phyloP scores from a whole-genome alignment of 257 asterid species.

The Henckelia pumila region DNA sequence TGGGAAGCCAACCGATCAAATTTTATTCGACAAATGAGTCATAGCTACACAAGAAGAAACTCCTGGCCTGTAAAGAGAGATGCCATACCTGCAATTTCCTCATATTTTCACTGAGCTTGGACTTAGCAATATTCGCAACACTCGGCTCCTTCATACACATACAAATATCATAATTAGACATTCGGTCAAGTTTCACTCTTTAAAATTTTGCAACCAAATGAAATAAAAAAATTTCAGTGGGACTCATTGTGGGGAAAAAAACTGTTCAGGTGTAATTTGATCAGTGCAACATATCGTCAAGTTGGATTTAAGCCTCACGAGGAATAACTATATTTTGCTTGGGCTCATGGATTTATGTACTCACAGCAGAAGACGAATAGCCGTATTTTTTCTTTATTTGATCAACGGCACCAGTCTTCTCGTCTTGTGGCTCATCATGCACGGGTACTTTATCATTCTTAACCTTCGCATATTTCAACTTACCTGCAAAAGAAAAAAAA shows the following conservation, averaged over 20 bases:
- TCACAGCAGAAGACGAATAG: slow-evolving; percentile 59
- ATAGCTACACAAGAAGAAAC: not conserved
- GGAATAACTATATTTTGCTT: slow-evolving; percentile 1
- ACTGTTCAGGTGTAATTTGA: not conserved
- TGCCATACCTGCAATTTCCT: slow-evolving; percentile 75
- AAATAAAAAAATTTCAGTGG: not conserved
- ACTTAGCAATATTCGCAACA: slow-evolving; percentile 57
- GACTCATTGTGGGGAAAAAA: not conserved
- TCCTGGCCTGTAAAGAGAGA: not conserved
- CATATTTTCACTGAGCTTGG: slow-evolving; percentile 74
- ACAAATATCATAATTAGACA: not conserved
- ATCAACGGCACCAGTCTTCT: slow-evolving; percentile 58
- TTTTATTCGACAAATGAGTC: not conserved
- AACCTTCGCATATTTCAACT: slow-evolving; percentile 46
- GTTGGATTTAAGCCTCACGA: not conserved
- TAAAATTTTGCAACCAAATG: not conserved
- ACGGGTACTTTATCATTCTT: slow-evolving; percentile 57
- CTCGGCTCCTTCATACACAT: slow-evolving; percentile 57
- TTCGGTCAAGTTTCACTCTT: slow-evolving; percentile 4
- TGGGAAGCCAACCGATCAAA: not conserved
- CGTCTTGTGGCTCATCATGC: slow-evolving; percentile 51
- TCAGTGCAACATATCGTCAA: not conserved
- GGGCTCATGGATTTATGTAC: slow-evolving; percentile 22
- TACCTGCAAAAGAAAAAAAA: slow-evolving; percentile 43
- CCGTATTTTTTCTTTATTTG: slow-evolving; percentile 94